Evolutionary conservation across 2,329 filamentous ascomycete species (phyloP), one percentile per base, ranked within the genome.

Genomic region (Anisogramma anomala): DNA sequence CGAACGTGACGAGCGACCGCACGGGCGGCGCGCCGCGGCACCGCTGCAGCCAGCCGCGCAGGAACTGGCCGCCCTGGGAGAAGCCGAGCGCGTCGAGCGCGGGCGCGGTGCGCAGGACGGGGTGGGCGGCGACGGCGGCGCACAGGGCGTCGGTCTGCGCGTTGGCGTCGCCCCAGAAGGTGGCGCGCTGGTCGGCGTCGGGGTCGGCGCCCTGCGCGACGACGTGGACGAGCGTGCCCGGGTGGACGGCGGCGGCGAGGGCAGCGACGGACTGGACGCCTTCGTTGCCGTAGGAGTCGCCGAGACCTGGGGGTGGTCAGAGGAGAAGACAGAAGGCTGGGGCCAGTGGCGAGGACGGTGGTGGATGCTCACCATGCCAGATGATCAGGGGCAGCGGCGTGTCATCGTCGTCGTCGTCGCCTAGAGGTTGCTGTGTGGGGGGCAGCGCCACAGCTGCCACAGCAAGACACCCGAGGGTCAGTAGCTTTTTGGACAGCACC

Each of bases 51-150:
- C 94, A 88, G 18, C 74, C 91, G 45, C 91, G 79, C n/a, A 98
- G 73, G 66, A 98, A 95, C 59, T 94, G 85, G 1, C 91, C 91
- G 48, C 91, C 91, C 62, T 98, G 91, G 11, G 84, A 91, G 68
- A 98, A 95, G 20, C 91, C 91, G 26, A 98, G 66, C 25, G 88
- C 89, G 62, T 96, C 91, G 56, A 95, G 71, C 48, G 82, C 85
- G 0, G 84, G 83, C 0, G 84, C 84, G 6, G 81, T 84, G 42
- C 81, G 81, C 13, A 95, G 74, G 58, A 94, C 84, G 1, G 82
- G 81, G 57, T 95, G 76, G 0, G 71, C 57, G 44, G 82, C 72
- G 31, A 96, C 73, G 52, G 81, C 77, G n/a, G 65, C 67, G 72
- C 91, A 96, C 37, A 94, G 85, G 48, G 71, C 58, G 28, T 71